These are phyloP conservation scores for Falciphora oryzae DNA, from an alignment of 2,329 filamentous ascomycete species.

Conservation along the genomic window DNA sequence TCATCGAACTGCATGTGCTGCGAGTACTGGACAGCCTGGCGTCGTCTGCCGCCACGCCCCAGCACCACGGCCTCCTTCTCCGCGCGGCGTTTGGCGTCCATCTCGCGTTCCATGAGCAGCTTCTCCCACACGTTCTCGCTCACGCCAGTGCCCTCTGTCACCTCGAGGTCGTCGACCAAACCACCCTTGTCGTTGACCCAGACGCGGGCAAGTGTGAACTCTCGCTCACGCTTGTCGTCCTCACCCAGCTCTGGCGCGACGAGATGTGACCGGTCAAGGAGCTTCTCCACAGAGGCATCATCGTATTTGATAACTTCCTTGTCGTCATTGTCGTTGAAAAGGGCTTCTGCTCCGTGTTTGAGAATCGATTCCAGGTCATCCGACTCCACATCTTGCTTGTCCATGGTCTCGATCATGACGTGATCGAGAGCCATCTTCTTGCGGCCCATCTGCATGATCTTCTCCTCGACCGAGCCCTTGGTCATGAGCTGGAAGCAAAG, in stretches of 20 bases:
- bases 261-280: constrained; percentile 80
- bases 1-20: constrained; percentile 12
- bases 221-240: constrained; percentile 58
- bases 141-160: constrained; percentile 41
- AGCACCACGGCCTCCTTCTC: constrained; percentile 66
- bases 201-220: constrained; percentile 85
- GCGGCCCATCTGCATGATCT: constrained; percentile 91
- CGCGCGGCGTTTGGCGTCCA: constrained; percentile 66
- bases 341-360: constrained; percentile 75
- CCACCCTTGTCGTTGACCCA: constrained; percentile 79
- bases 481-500: constrained; percentile 94
- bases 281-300: constrained; percentile 71
- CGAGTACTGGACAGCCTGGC: constrained; percentile 36
- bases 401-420: constrained; percentile 88
- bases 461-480: constrained; percentile 82
- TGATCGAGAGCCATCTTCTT: constrained; percentile 97
- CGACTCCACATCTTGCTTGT: constrained; percentile 70
- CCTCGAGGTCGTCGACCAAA: constrained; percentile 57
- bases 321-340: constrained; percentile 71
- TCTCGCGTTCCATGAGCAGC: constrained; percentile 79
- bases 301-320: constrained; percentile 78
- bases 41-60: constrained; percentile 75
- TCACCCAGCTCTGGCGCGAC: constrained; percentile 64
- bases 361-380: constrained; percentile 84
- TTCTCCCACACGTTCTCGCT: constrained; percentile 79